Base-by-base conservation (phyloP, 768 basidiomycete species). In the Sarcodon sp. region DNA sequence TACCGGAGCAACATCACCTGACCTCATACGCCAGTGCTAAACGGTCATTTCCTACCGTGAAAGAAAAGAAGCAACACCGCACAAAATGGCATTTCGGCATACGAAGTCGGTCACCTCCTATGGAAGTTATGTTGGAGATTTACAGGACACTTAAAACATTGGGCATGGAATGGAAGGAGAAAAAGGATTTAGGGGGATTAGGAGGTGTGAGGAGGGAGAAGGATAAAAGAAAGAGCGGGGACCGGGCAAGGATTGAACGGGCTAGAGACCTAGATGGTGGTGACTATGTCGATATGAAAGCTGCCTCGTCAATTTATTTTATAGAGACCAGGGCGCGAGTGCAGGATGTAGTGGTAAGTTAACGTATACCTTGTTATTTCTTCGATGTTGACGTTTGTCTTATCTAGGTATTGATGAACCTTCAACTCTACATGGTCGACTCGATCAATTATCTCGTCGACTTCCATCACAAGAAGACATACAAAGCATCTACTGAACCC, bases 71-170 rank as follows among this genome's bases (percentile, higher is more conserved):
- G 60, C 76, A 79, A 47, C 79, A 83, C 51, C 79, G 84, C 51
- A 86, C 86, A 12, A 84, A 90, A 53, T 98, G 96, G 96, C 96
- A 99, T 62, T 99, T 97, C 59, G 96, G 96, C 7, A 98, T 99
- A 36, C 76, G 96, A 33, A 92, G 88, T 55, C 75, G 93, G 50
- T 86, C 82, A 50, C 89, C 92, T 33, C 96, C 93, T 16, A 94
- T 98, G 88, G 96, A 99, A 64, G 94, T 99, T 18, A 97, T 99
- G 93, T 68, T 96, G 21, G 94, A 97, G 73, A 96, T 99, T 46
- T 98, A 99, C 66, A 71, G 87, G 52, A 96, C 93, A 38, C 67
- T 99, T 45, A 84, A 85, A 66, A 70, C 80, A 51, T 71, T 97
- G 15, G 88, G 85, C 12, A 94, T 98, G 89, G 90, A 99, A 65